phyloP scores from a whole-genome alignment of 495 filamentous ascomycete genomes.

The Podospora conica region DNA sequence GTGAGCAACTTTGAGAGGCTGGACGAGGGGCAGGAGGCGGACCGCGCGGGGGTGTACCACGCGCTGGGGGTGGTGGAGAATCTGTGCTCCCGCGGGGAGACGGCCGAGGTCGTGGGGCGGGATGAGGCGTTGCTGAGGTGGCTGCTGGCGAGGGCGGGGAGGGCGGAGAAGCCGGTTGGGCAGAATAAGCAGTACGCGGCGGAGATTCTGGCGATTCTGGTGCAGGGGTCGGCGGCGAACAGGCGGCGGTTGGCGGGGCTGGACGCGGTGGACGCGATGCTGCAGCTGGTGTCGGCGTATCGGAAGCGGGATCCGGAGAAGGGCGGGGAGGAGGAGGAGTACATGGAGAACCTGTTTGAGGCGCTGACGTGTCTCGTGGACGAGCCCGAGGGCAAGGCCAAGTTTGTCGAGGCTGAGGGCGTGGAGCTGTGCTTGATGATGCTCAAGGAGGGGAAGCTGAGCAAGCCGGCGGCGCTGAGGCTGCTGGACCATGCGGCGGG shows the following conservation, averaged over 20 bases:
- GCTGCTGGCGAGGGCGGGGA: constrained; percentile 58
- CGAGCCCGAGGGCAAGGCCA: constrained; percentile 65
- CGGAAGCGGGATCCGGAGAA: constrained; percentile 81
- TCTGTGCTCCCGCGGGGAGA: constrained; percentile 61
- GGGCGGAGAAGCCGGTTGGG: constrained; percentile 35
- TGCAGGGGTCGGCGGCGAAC: constrained; percentile 56
- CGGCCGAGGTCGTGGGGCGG: constrained; percentile 59
- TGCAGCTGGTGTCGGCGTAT: constrained; percentile 84
- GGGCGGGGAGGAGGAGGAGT: constrained; percentile 88
- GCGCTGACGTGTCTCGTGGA: constrained; percentile 73
- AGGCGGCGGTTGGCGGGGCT: constrained; percentile 55
- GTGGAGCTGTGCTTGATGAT: constrained; percentile 89
- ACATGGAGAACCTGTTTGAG: constrained; percentile 88
- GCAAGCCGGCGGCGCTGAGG: constrained; percentile 67
- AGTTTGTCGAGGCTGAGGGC: constrained; percentile 86
- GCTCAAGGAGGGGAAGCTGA: constrained; percentile 56
- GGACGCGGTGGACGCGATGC: constrained; percentile 70
- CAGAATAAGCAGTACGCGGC: constrained; percentile 97
- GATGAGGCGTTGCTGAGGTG: constrained; percentile 63
- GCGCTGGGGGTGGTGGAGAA: constrained; percentile 80
- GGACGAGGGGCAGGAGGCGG: constrained; percentile 70
- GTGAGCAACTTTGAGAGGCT: constrained; percentile 77
- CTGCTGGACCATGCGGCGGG: constrained; percentile 78
- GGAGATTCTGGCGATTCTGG: constrained; percentile 81
- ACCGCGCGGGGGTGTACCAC: constrained; percentile 81